These are phyloP conservation scores for Metarhizium brunneum DNA, from an alignment of 2,329 filamentous ascomycete genomes.

Conservation along the genomic window DNA sequence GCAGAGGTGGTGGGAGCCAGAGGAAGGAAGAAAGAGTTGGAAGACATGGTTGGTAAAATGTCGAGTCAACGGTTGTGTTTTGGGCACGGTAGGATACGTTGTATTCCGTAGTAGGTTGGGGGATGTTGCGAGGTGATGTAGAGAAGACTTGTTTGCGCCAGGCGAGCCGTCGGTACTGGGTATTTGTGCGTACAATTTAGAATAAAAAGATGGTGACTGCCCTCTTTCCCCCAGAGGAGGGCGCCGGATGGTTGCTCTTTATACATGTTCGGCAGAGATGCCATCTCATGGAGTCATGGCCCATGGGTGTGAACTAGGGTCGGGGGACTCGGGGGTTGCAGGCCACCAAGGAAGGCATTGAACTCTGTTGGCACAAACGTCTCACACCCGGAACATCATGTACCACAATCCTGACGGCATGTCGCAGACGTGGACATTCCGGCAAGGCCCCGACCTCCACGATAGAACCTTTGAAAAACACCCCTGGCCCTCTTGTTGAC, in stretches of 20 bases:
- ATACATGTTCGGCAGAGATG: background rate
- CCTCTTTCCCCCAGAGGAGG: background rate
- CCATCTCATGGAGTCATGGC: background rate
- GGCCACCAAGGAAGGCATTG: too few relatives aligned
- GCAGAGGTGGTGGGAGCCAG: constrained; percentile 49
- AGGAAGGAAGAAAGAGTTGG: constrained; percentile 36
- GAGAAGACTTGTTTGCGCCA: background rate
- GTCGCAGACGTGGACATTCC: background rate
- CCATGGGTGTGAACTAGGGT: background rate
- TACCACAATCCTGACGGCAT: background rate
- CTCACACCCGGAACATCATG: background rate
- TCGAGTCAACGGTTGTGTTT: background rate
- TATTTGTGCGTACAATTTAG: background rate
- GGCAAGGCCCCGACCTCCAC: too few relatives aligned
- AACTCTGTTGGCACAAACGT: background rate
- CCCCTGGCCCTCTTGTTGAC: too few relatives aligned
- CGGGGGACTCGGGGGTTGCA: background rate
- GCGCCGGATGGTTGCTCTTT: background rate
- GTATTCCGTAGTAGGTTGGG: background rate
- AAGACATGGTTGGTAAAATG: constrained; percentile 3
- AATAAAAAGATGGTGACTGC: background rate
- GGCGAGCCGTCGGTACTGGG: background rate
- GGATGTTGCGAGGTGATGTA: background rate
- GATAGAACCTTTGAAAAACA: too few relatives aligned
- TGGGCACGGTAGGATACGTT: background rate